Evolutionary conservation across 1,284 basidiomycete genomes (phyloP).

Genomic region (Mycosarcoma mackinlayi): DNA sequence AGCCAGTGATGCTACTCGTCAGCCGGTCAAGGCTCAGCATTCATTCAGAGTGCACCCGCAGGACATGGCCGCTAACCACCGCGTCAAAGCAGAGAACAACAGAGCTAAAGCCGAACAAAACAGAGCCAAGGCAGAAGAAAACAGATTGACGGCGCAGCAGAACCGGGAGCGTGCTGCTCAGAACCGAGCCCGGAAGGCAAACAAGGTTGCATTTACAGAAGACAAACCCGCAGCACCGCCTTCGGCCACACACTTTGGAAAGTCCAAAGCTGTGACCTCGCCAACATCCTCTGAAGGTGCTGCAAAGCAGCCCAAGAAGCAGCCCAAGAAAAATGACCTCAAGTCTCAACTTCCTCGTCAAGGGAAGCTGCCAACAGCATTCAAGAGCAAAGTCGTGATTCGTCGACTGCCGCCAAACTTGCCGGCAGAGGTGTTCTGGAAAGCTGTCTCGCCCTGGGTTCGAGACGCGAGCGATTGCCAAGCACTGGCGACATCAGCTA

Average conservation of each 20-base stretch:
- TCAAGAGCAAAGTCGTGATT: slow-evolving; percentile 84
- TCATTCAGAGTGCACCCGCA: slow-evolving; percentile 1
- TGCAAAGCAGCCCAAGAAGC: slow-evolving; percentile 46
- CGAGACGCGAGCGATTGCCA: slow-evolving; percentile 73
- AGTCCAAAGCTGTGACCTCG: not conserved
- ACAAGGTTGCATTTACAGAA: not conserved
- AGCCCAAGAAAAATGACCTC: slow-evolving; percentile 13
- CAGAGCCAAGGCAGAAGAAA: slow-evolving; percentile 9
- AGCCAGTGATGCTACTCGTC: not conserved
- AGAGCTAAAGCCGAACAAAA: slow-evolving; percentile 1
- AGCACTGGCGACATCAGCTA: slow-evolving; percentile 56
- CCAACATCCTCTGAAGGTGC: not conserved
- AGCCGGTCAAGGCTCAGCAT: slow-evolving; percentile 10
- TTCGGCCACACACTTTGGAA: not conserved
- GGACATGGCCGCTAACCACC: slow-evolving; percentile 1
- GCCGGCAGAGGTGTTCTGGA: slow-evolving; percentile 92
- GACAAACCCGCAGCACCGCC: not conserved
- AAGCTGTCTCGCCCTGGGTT: slow-evolving; percentile 85
- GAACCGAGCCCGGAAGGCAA: slow-evolving; percentile 9
- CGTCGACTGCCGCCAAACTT: slow-evolving; percentile 89
- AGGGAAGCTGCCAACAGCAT: slow-evolving; percentile 12
- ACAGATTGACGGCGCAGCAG: slow-evolving; percentile 17
- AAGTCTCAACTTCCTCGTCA: slow-evolving; percentile 8
- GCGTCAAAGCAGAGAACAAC: not conserved
- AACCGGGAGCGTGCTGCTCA: slow-evolving; percentile 18